Evolutionary conservation across 768 basidiomycete species (phyloP), one percentile per base, ranked within the genome.

Genomic region (Termitomyces sp.): DNA sequence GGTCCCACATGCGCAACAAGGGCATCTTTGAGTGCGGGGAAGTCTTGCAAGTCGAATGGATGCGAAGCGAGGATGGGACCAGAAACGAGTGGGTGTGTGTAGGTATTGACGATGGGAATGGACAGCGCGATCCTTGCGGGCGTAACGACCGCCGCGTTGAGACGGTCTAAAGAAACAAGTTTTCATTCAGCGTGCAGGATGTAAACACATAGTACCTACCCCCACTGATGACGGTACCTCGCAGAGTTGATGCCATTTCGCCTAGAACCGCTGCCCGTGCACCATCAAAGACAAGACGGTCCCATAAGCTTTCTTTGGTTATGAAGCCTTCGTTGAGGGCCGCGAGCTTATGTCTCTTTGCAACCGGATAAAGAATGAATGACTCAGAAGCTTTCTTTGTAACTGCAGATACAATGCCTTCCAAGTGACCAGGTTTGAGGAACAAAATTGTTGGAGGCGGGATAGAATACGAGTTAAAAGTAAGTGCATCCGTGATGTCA

Each of bases 31-130:
- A 65, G 58, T 4, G 59, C 55, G 5, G 80, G 76, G 67, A 92
- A 83, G 11, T 84, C 78, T 70, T 97, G 94, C 26, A 97, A 69
- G 67, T 98, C 94, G 53, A 91, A 81, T 8, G 89, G 85, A 65
- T 95, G 89, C 8, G 90, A 82, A 6, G 90, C 89, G 45, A 94
- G 78, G 30, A 95, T 70, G 0, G 94, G 94, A 3, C 86, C 92
- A 2, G 86, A 75, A 21, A 86, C 84, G 40, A 83, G 70, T 4
- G 79, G 79, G 69, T 86, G 85, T 9, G 75, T 78, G 66, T 78
- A 83, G 1, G 75, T 75, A 65, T 85, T 82, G 50, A 94, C 80
- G 26, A 93, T 65, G 0, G 93, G 91, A 5, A 94, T 73, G 5
- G 89, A 91, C 23, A 95, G 75, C 10, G 87, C 84, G 54, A 91